These are phyloP conservation scores for Oryza meyeriana DNA, from an alignment of 176 grass and related monocot species.

Conservation along the genomic window DNA sequence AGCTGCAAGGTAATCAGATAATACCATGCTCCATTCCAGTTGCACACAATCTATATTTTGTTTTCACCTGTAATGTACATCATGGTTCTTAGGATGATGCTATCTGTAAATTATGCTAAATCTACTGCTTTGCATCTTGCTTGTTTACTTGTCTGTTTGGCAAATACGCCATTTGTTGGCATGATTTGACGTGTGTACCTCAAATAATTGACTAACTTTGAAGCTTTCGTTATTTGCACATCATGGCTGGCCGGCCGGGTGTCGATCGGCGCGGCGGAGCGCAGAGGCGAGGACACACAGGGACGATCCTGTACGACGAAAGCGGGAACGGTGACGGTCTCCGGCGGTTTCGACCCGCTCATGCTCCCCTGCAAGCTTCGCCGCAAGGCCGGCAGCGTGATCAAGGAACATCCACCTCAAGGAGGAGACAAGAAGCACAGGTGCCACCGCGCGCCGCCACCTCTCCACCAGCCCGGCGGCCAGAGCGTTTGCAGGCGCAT, in stretches of 20 bases:
- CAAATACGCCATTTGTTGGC: no score
- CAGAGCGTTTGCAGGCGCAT: neutral
- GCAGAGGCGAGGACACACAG: constrained; percentile 46
- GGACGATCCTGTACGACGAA: constrained; percentile 43
- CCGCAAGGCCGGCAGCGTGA: constrained; percentile 37
- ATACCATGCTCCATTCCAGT: no score
- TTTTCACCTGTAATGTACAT: no score
- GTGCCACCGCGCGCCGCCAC: no score
- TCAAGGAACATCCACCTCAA: constrained; percentile 49
- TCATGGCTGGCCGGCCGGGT: neutral
- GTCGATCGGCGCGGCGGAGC: no score
- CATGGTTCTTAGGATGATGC: no score
- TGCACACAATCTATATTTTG: no score
- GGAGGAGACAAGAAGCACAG: neutral
- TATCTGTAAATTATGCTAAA: neutral
- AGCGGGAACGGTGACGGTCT: constrained; percentile 34
- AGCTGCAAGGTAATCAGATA: constrained; percentile 42
- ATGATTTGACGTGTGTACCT: no score
- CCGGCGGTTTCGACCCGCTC: constrained; percentile 47
- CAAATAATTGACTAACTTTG: no score
- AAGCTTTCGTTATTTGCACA: no score
- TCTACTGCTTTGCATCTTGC: no score
- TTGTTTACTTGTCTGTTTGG: no score
- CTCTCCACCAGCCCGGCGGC: neutral
- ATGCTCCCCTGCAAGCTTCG: constrained; percentile 29